Conservation (phyloP, 768 basidiomycete species). For the Russula sp. region DNA sequence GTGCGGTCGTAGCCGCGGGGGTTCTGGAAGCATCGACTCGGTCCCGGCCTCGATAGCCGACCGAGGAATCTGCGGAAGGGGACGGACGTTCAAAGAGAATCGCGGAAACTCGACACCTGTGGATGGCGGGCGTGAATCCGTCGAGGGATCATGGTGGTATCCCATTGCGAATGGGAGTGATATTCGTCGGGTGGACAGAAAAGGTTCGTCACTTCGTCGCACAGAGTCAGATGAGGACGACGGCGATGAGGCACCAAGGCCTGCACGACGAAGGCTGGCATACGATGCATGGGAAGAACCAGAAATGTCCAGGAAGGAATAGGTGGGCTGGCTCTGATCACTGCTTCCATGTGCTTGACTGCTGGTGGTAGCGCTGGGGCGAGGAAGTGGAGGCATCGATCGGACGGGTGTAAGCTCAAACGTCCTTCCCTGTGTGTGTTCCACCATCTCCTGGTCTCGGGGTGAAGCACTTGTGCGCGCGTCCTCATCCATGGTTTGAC, state of each 20-base stretch:
- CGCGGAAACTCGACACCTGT: conserved; percentile 10
- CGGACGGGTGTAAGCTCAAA: conserved; percentile 6
- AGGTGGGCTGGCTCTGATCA: conserved; percentile 10
- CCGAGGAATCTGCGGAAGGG: conserved; percentile 13
- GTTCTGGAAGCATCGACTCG: background rate
- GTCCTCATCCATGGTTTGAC: background rate
- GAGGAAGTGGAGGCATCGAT: background rate
- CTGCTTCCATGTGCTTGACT: background rate
- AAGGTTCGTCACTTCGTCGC: conserved; percentile 4
- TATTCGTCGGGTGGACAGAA: conserved; percentile 7
- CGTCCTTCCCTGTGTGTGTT: background rate
- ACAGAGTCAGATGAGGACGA: conserved; percentile 15
- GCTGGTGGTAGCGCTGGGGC: background rate
- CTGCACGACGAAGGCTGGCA: background rate
- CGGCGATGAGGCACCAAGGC: background rate
- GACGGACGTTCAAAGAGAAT: conserved; percentile 7
- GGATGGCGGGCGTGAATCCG: background rate
- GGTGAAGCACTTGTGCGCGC: background rate
- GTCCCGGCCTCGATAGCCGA: background rate
- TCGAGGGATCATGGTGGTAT: conserved; percentile 7
- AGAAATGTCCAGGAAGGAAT: conserved; percentile 21
- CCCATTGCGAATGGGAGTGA: conserved; percentile 20
- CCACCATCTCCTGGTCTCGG: conserved; percentile 1
- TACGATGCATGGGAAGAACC: conserved; percentile 16
- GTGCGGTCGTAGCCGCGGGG: background rate